These are phyloP conservation scores for Amanita phalloides DNA, from an alignment of 768 basidiomycete genomes.

Conservation along the genomic window DNA sequence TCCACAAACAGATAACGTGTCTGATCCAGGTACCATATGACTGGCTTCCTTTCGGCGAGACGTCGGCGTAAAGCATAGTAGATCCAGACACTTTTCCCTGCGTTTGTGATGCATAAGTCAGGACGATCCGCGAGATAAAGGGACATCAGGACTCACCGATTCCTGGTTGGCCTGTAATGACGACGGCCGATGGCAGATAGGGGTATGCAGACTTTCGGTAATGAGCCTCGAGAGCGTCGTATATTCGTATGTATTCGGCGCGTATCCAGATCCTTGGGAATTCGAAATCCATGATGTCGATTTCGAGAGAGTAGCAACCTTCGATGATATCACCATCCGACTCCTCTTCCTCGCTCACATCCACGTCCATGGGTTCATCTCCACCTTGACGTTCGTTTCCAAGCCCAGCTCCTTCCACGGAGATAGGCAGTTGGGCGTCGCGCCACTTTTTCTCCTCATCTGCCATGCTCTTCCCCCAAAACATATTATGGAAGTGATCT, in stretches of 20 bases:
- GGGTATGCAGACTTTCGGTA: constrained; percentile 1
- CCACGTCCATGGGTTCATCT: constrained; percentile 6
- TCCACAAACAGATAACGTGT: constrained; percentile 11
- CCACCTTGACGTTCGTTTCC: constrained; percentile 1
- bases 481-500: constrained; percentile 5
- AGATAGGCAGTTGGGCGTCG: neutral
- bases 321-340: constrained; percentile 6
- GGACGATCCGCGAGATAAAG: constrained; percentile 2
- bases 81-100: constrained; percentile 11
- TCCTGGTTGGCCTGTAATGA: constrained; percentile 9
- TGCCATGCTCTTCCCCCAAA: constrained; percentile 10
- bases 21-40: constrained; percentile 8
- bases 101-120: constrained; percentile 3
- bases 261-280: constrained; percentile 5
- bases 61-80: too few species aligned
- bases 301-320: constrained; percentile 8
- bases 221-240: constrained; percentile 4
- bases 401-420: neutral
- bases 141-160: constrained; percentile 9
- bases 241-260: constrained; percentile 9
- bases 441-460: constrained; percentile 7
- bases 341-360: constrained; percentile 5
- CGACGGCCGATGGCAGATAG: constrained; percentile 4
- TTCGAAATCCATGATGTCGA: constrained; percentile 1
- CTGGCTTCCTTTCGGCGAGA: too few species aligned